Percentiles rank a stretch among this genome's conserved stretches.
Conservation (phyloP, 805 yeast genomes). For the Ogataea dorogensis region DNA sequence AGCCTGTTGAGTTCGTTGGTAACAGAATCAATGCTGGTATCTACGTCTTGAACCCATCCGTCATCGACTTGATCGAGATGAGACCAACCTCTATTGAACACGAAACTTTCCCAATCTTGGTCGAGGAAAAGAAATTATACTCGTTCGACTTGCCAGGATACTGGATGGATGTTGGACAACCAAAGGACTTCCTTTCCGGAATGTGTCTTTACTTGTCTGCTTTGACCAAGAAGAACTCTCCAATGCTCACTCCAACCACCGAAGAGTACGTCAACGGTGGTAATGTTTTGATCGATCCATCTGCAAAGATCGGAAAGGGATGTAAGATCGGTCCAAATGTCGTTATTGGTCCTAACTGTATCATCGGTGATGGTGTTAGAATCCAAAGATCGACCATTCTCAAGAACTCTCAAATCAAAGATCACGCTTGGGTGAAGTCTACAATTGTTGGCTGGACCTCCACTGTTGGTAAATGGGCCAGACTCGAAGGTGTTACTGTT, state of each 20-base stretch:
- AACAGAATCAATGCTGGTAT: constrained; percentile 99
- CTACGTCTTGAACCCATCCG: constrained; percentile 96
- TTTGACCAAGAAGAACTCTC: constrained; percentile 75
- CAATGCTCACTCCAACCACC: constrained; percentile 54
- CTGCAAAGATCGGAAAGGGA: constrained; percentile 87
- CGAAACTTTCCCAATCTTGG: constrained; percentile 98
- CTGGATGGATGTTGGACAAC: constrained; percentile 99
- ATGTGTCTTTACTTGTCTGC: constrained; percentile 89
- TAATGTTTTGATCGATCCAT: constrained; percentile 90
- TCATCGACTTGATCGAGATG: constrained; percentile 92
- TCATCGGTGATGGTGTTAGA: constrained; percentile 98
- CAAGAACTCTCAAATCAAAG: constrained; percentile 87
- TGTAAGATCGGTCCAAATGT: constrained; percentile 99
- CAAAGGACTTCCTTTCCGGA: constrained; percentile 98
- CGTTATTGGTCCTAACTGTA: constrained; percentile 93
- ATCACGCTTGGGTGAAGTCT: constrained; percentile 96
- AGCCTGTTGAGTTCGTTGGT: constrained; percentile 99
- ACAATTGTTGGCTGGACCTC: constrained; percentile 99
- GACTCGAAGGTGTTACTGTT: constrained; percentile 96
- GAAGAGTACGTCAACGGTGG: constrained; percentile 83
- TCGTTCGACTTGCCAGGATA: constrained; percentile 97
- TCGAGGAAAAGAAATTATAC: constrained; percentile 82
- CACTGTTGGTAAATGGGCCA: constrained; percentile 97
- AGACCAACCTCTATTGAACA: constrained; percentile 99
- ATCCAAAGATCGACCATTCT: constrained; percentile 92